Conservation (phyloP, 768 basidiomycete genomes). For the Hygrophorus pudorinus region DNA sequence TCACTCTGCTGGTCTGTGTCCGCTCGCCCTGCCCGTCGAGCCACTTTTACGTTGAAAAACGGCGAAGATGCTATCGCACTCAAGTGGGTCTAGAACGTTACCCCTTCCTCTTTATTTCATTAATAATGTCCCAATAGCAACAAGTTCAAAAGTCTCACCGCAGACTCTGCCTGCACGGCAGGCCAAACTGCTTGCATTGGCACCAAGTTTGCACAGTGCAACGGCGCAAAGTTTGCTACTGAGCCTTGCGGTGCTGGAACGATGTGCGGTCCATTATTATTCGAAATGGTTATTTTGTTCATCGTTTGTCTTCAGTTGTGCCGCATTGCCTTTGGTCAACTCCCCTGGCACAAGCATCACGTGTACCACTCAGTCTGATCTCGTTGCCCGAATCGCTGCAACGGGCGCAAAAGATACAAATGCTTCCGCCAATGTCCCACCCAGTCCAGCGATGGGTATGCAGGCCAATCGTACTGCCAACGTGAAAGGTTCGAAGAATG, state of each 20-base stretch:
- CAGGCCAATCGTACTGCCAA: neutral
- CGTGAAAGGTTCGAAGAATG: too few species aligned
- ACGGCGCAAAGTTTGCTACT: slow-evolving; percentile 30
- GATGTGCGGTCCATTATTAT: slow-evolving; percentile 22
- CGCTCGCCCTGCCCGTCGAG: slow-evolving; percentile 8
- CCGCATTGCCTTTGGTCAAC: slow-evolving; percentile 38
- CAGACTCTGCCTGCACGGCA: slow-evolving; percentile 19
- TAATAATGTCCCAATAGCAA: slow-evolving; percentile 5
- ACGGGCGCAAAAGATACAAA: slow-evolving; percentile 15
- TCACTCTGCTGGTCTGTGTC: slow-evolving; percentile 17
- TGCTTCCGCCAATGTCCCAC: slow-evolving; percentile 7
- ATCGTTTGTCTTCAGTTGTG: slow-evolving; percentile 23
- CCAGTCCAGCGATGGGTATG: slow-evolving; percentile 1
- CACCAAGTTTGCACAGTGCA: slow-evolving; percentile 42
- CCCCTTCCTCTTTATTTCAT: slow-evolving; percentile 21
- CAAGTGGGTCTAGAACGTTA: slow-evolving; percentile 31
- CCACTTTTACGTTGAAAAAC: slow-evolving; percentile 23
- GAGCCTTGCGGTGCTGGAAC: slow-evolving; percentile 27
- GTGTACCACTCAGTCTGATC: slow-evolving; percentile 36
- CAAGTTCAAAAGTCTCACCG: slow-evolving; percentile 8
- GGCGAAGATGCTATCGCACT: slow-evolving; percentile 39
- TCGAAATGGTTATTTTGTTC: neutral
- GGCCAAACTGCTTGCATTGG: slow-evolving; percentile 39
- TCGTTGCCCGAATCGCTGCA: slow-evolving; percentile 29
- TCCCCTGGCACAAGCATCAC: slow-evolving; percentile 30